Percentiles rank a stretch among this genome's conserved stretches.
These are phyloP conservation scores for Russula olivacea DNA, from an alignment of 768 basidiomycete species.

Conservation along the genomic window DNA sequence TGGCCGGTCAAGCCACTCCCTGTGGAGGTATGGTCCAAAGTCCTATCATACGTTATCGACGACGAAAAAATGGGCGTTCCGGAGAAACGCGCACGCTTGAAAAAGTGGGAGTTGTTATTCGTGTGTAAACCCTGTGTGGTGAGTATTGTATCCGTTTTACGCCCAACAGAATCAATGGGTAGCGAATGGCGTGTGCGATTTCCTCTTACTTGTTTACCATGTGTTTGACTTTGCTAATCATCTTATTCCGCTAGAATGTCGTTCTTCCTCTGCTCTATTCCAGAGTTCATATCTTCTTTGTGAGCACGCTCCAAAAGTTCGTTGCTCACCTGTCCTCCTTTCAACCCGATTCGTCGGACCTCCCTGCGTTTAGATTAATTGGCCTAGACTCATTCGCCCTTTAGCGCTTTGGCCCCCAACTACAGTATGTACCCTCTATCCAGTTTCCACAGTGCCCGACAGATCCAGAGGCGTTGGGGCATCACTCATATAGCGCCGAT, in stretches of 20 bases:
- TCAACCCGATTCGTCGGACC: no score
- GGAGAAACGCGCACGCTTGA: constrained; percentile 11
- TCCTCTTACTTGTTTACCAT: not conserved
- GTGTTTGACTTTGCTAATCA: not conserved
- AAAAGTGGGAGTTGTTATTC: constrained; percentile 27
- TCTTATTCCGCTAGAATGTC: constrained; percentile 44
- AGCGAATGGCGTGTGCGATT: not conserved
- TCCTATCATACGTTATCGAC: constrained; percentile 41
- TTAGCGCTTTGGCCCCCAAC: no score
- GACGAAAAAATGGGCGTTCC: constrained; percentile 19
- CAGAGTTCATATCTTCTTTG: constrained; percentile 41
- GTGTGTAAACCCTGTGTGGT: constrained; percentile 24
- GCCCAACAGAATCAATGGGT: not conserved
- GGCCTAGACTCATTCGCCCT: no score
- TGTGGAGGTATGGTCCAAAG: constrained; percentile 62
- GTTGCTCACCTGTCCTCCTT: constrained; percentile 47
- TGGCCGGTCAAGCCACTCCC: constrained; percentile 55
- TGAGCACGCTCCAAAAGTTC: constrained; percentile 50
- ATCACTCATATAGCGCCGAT: no score
- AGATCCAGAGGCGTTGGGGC: no score
- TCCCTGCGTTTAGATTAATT: no score
- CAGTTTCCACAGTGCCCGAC: no score
- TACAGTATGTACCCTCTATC: no score
- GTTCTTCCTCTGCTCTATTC: constrained; percentile 63
- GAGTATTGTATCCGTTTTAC: constrained; percentile 9